These are phyloP conservation scores for Willaertia magna DNA, from an alignment of 208 protist species.

Conservation along the genomic window DNA sequence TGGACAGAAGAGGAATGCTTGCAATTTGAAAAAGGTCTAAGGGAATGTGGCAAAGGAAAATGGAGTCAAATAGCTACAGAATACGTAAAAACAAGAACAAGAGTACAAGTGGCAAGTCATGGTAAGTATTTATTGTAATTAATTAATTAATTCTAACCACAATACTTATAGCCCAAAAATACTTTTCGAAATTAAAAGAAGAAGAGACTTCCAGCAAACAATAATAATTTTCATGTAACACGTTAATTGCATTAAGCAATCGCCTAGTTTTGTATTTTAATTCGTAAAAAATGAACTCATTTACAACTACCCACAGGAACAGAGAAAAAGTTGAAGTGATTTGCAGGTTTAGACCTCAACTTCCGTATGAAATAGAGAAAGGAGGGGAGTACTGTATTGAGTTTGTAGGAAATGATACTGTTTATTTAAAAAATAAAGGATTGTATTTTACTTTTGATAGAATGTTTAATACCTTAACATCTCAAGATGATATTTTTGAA, in stretches of 20 bases:
- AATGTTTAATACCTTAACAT: constrained; percentile 35
- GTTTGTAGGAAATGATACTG: neutral
- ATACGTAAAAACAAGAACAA: neutral
- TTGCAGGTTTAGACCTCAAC: neutral
- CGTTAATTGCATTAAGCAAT: too few species aligned
- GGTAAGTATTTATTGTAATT: neutral
- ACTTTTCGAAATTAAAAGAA: too few species aligned
- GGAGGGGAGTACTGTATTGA: neutral
- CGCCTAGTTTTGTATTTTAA: too few species aligned
- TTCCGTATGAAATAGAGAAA: neutral
- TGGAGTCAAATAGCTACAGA: neutral
- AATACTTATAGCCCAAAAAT: too few species aligned
- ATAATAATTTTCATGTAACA: too few species aligned
- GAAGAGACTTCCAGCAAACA: too few species aligned
- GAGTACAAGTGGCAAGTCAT: neutral
- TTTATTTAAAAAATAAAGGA: neutral
- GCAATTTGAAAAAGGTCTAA: neutral
- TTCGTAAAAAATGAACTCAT: too few species aligned
- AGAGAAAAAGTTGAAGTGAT: neutral
- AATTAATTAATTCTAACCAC: too few species aligned
- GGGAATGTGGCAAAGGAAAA: neutral
- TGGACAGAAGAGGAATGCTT: neutral
- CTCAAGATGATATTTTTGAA: constrained; percentile 65
- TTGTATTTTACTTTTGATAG: constrained; percentile 37
- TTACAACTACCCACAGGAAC: too few species aligned